phyloP scores from a whole-genome alignment of 176 grass and related monocot genomes.

The Melocanna baccifera region DNA sequence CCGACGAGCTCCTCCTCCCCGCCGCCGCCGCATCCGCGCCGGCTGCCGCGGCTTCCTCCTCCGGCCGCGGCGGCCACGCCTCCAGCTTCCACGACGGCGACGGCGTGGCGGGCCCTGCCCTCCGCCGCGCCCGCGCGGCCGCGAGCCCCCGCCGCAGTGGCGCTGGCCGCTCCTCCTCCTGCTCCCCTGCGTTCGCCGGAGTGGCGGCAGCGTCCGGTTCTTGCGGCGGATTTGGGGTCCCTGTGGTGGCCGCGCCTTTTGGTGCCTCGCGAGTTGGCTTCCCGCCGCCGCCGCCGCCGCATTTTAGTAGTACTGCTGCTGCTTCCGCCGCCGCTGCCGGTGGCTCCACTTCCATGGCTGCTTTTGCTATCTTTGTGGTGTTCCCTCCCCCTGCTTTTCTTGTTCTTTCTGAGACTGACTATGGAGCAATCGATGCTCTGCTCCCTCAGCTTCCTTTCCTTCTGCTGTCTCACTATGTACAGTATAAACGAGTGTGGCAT shows the following conservation, averaged over 20 bases:
- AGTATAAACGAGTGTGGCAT: neutral
- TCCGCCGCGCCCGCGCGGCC: slow-evolving; percentile 35
- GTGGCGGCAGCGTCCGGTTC: neutral
- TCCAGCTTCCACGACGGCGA: slow-evolving; percentile 79
- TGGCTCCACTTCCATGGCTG: slow-evolving; percentile 40
- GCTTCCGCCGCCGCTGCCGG: neutral
- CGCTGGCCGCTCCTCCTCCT: neutral
- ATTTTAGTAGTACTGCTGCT: neutral
- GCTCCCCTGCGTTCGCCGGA: slow-evolving; percentile 21
- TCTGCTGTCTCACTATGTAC: slow-evolving; percentile 23
- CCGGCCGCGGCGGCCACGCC: slow-evolving; percentile 21
- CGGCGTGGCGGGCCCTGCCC: slow-evolving; percentile 49
- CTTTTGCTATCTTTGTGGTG: slow-evolving; percentile 2
- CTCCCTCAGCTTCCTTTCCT: slow-evolving; percentile 18
- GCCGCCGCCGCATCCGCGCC: neutral
- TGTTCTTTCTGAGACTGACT: slow-evolving; percentile 9
- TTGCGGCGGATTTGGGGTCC: slow-evolving; percentile 7
- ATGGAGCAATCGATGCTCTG: slow-evolving; percentile 30
- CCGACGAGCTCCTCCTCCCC: slow-evolving; percentile 51
- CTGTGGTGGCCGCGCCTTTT: neutral
- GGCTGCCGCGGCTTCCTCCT: neutral
- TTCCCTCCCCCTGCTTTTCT: neutral
- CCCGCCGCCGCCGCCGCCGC: neutral
- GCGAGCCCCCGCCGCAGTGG: slow-evolving; percentile 22
- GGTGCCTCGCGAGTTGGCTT: neutral